Evolutionary conservation across 176 grass and related monocot genomes (phyloP).

Genomic region (Phoenix dactylifera): DNA sequence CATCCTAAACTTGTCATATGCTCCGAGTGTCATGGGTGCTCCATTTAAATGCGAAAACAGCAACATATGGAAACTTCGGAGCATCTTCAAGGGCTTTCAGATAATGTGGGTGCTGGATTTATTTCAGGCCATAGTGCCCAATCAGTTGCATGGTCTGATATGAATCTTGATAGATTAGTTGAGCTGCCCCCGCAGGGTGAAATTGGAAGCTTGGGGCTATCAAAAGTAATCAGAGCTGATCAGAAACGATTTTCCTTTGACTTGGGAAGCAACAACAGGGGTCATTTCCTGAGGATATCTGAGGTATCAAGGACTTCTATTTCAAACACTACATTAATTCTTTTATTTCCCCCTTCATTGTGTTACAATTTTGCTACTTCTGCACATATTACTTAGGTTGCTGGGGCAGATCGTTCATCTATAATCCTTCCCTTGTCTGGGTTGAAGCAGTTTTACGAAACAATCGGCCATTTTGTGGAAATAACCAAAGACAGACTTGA

Average conservation of each 20-base stretch:
- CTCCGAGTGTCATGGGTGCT: background rate
- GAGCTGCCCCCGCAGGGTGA: conserved; percentile 78
- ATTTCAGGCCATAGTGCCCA: conserved; percentile 81
- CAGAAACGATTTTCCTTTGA: conserved; percentile 99
- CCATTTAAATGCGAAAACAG: conserved; percentile 19
- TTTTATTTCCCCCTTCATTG: background rate
- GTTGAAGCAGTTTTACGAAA: conserved; percentile 97
- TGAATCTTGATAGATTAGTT: conserved; percentile 67
- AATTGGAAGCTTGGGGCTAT: conserved; percentile 68
- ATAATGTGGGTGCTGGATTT: conserved; percentile 96
- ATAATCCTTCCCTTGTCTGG: conserved; percentile 96
- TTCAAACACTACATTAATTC: background rate
- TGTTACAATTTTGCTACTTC: background rate
- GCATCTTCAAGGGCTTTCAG: conserved; percentile 66
- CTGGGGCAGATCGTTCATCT: conserved; percentile 85
- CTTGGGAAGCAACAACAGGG: conserved; percentile 87
- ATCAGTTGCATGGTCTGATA: conserved; percentile 49
- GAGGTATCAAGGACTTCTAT: conserved; percentile 37
- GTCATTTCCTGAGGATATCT: conserved; percentile 92
- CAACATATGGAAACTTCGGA: conserved; percentile 84
- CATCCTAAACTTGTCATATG: background rate
- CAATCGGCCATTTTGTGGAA: conserved; percentile 97
- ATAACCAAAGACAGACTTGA: conserved; percentile 95
- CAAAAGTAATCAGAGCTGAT: conserved; percentile 94
- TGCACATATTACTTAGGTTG: conserved; percentile 40